Evolutionary conservation across 2,329 filamentous ascomycete genomes (phyloP), one percentile per base, ranked within the genome.

Genomic region (Venturia aucupariae): DNA sequence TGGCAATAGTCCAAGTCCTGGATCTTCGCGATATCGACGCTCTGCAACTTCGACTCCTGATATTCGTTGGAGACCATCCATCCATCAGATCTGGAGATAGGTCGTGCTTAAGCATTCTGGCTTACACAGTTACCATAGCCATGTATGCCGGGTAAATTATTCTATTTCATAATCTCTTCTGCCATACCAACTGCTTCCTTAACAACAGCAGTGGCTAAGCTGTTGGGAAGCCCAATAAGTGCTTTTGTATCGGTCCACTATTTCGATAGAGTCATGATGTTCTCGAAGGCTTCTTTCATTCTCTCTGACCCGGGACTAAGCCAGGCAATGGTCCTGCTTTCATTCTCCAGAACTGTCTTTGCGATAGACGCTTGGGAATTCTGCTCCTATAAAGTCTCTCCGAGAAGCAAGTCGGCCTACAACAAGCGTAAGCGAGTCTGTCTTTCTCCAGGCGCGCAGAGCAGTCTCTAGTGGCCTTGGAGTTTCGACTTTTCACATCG

Each of bases 341-440:
- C 60, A 30, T 61, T 61, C 27, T 61, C 30, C 41, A 61, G 41
- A 11, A 46, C 17, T 46, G 38, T 32, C 24, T 46, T 61, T 15
- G 60, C 60, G 3, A 61, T 17, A 24, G 38, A 24, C 4, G 60
- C 38, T 24, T 61, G 35, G 1, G 38, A 4, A 61, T 44, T 44
- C 27, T 61, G 60, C 13, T 41, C 41, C 38, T 61, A 19, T 13
- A 61, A 11, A 46, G 35, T 44, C 39, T 38, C 4, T 32, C 60
- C 60, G 11, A 61, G 41, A n/a, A 61, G 60, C 15, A 61, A 19
- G 35, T 61, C 60, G 27, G 60, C 38, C 60, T 27, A 61, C 38
- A 61, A 24, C 27, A 61, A 41, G 6, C 38, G 35, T n/a, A 19
- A 38, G 11, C 22, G 30, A 11, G 22, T 61, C 60, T 42, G 17